Conservation (phyloP, 2,329 filamentous ascomycete species). For the Trichophyton rubrum region DNA sequence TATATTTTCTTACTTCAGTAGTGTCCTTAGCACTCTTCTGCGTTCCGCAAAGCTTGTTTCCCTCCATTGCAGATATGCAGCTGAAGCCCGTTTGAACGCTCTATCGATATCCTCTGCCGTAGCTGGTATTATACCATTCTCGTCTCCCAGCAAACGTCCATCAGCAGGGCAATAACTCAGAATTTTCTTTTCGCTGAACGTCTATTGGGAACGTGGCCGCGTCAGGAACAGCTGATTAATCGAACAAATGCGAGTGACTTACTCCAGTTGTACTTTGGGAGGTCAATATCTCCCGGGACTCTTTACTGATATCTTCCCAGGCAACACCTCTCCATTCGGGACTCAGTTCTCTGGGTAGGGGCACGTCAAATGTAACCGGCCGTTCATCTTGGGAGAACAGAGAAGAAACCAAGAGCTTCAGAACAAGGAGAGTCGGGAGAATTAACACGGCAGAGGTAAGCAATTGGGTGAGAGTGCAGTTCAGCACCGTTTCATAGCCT, state of each 20-base stretch:
- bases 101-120: conserved; percentile 67
- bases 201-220: conserved; percentile 15
- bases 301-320: conserved; percentile 26
- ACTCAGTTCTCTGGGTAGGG: conserved; percentile 25
- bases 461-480: conserved; percentile 5
- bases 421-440: conserved; percentile 4
- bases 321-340: conserved; percentile 21
- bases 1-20: conserved; percentile 46
- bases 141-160: conserved; percentile 60
- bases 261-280: conserved; percentile 28
- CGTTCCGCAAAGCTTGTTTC: conserved; percentile 65
- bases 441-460: conserved; percentile 5
- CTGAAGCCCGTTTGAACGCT: conserved; percentile 58
- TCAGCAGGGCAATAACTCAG: conserved; percentile 61
- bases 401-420: conserved; percentile 6
- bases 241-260: conserved; percentile 13
- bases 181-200: conserved; percentile 29
- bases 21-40: conserved; percentile 63
- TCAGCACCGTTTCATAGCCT: conserved; percentile 3
- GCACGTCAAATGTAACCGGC: conserved; percentile 28
- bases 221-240: not conserved
- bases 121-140: conserved; percentile 55
- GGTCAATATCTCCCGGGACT: conserved; percentile 25
- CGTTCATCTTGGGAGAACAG: conserved; percentile 20
- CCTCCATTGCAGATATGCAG: conserved; percentile 67